phyloP scores from a whole-genome alignment of 2,329 filamentous ascomycete genomes.

The Tolypocladium album region DNA sequence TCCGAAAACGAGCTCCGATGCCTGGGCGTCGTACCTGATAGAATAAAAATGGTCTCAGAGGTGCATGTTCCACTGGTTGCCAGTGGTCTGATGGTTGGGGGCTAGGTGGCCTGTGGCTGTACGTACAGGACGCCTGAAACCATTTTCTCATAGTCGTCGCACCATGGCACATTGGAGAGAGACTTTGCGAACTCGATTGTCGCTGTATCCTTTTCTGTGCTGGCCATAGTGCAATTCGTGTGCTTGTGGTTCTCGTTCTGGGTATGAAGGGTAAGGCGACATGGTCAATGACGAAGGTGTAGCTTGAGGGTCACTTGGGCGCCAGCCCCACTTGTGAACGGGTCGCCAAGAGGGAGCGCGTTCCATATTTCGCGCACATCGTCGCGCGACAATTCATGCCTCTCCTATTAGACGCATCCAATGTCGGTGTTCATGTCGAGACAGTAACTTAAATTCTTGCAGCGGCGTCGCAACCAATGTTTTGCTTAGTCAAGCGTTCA shows the following conservation, averaged over 20 bases:
- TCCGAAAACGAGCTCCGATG: conserved; percentile 34
- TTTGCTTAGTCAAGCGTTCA: background rate
- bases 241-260: background rate
- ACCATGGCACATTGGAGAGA: conserved; percentile 41
- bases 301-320: too few species aligned
- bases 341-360: too few species aligned
- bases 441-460: background rate
- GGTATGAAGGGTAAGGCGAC: background rate
- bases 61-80: background rate
- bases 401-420: background rate
- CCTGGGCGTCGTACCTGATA: conserved; percentile 37
- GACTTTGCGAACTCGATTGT: conserved; percentile 34
- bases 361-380: background rate
- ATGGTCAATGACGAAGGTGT: background rate
- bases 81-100: background rate
- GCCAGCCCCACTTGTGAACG: background rate
- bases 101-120: background rate
- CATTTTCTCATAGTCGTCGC: conserved; percentile 54
- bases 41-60: background rate
- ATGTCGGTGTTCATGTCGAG: background rate
- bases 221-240: conserved; percentile 12
- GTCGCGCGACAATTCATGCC: background rate
- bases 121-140: conserved; percentile 50
- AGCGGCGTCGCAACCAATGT: background rate
- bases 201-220: conserved; percentile 24